Conservation (phyloP, 345 rosid species). For the Garcia nutans region DNA sequence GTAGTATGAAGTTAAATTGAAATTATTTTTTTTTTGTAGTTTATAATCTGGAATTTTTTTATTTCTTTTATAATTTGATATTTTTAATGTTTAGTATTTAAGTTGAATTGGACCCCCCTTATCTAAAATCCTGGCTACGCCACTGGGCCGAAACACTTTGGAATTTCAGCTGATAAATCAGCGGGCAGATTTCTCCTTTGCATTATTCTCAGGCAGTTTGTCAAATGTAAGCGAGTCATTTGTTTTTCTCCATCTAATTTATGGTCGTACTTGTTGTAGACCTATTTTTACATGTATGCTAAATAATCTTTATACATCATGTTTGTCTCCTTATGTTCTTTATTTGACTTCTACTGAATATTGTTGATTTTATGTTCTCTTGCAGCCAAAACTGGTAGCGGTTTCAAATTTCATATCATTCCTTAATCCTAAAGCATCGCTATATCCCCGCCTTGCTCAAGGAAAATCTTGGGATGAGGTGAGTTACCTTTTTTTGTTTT, state of each 20-base stretch:
- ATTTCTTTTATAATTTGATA: too few species aligned
- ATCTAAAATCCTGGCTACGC: too few species aligned
- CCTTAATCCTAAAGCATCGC: conserved; percentile 76
- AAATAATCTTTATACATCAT: not conserved
- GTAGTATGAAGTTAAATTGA: too few species aligned
- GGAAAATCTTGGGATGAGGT: conserved; percentile 94
- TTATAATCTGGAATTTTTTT: too few species aligned
- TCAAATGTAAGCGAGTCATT: conserved; percentile 43
- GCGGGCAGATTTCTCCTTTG: conserved; percentile 91
- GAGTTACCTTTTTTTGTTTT: conserved; percentile 27
- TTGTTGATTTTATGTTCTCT: conserved; percentile 11
- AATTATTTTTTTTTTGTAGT: too few species aligned
- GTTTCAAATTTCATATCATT: conserved; percentile 62
- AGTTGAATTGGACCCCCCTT: too few species aligned
- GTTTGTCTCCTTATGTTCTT: not conserved
- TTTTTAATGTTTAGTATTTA: too few species aligned
- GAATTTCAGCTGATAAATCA: conserved; percentile 80
- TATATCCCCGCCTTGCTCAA: conserved; percentile 89
- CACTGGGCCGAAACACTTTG: conserved; percentile 58
- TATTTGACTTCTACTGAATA: not conserved
- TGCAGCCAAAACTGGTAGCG: conserved; percentile 81
- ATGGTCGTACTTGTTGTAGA: not conserved
- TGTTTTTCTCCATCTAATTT: not conserved
- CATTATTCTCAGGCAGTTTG: conserved; percentile 64
- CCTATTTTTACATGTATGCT: not conserved